These are phyloP conservation scores for Dactylellina sp. DNA, from an alignment of 2,329 filamentous ascomycete species.

Conservation along the genomic window DNA sequence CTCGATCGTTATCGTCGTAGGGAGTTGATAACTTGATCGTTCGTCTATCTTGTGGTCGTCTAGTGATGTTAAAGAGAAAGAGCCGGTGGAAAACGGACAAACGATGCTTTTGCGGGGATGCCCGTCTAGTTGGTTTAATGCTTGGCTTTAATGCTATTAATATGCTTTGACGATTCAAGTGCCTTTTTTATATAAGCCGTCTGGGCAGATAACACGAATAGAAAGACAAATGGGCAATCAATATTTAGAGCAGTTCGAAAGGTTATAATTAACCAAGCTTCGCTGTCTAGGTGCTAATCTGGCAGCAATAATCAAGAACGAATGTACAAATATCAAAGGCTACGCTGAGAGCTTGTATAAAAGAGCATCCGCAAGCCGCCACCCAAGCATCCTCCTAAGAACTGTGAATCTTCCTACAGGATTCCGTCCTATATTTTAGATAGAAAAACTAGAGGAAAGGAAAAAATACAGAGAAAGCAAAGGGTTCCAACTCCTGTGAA, in stretches of 20 bases:
- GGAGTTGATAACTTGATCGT: too few relatives aligned
- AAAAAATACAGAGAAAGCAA: neutral
- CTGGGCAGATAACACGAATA: too few relatives aligned
- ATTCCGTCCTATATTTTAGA: neutral
- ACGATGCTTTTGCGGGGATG: neutral
- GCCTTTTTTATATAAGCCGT: too few relatives aligned
- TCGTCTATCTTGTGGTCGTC: neutral
- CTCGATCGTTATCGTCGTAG: conserved; percentile 6
- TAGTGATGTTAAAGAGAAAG: neutral
- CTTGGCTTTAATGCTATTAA: too few relatives aligned
- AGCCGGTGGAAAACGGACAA: neutral
- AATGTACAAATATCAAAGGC: conserved; percentile 1
- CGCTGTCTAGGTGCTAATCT: neutral
- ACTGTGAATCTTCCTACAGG: neutral
- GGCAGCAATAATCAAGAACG: neutral
- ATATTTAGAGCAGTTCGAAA: too few relatives aligned
- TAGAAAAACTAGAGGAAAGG: neutral
- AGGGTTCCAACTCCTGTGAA: conserved; percentile 1
- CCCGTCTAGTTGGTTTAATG: neutral
- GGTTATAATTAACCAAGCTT: too few relatives aligned
- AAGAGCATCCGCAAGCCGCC: neutral
- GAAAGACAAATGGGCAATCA: neutral
- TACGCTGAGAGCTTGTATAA: neutral
- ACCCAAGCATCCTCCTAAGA: neutral
- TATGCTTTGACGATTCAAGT: too few relatives aligned